Conservation (phyloP, 2,329 filamentous ascomycete genomes). For the Cercospora brassicicola region DNA sequence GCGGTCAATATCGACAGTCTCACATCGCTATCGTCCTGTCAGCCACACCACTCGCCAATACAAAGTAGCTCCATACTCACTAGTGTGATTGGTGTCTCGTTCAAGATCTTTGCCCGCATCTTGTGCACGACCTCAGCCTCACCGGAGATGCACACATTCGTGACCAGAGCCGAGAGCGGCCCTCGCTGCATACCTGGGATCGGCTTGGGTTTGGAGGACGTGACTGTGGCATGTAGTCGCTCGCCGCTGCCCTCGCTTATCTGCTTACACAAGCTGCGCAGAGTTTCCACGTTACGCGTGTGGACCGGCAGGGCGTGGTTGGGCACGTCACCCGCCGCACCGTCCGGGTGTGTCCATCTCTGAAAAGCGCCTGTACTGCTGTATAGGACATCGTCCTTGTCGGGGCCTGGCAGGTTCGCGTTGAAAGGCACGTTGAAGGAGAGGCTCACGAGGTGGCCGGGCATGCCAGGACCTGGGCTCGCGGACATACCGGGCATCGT, state of each 20-base stretch:
- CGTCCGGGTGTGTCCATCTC: constrained; percentile 90
- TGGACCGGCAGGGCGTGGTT: constrained; percentile 92
- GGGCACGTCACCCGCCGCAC: constrained; percentile 77
- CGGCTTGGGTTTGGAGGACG: constrained; percentile 73
- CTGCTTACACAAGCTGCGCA: constrained; percentile 77
- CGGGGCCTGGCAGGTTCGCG: constrained; percentile 85
- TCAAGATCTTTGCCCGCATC: constrained; percentile 84
- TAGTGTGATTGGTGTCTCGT: constrained; percentile 87
- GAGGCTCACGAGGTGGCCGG: constrained; percentile 80
- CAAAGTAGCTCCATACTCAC: constrained; percentile 57
- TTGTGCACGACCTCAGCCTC: constrained; percentile 84
- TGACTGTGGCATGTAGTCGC: constrained; percentile 77
- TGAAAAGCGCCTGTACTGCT: constrained; percentile 83
- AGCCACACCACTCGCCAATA: constrained; percentile 27
- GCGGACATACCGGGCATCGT: constrained; percentile 50
- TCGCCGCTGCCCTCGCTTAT: constrained; percentile 66
- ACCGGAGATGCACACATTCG: constrained; percentile 88
- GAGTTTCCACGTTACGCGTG: constrained; percentile 75
- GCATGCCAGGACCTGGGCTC: constrained; percentile 60
- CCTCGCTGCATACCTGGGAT: constrained; percentile 54
- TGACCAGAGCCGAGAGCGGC: constrained; percentile 56
- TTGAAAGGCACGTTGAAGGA: constrained; percentile 97
- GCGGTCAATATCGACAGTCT: constrained; percentile 89
- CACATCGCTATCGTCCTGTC: constrained; percentile 68
- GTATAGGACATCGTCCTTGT: constrained; percentile 92